Percentiles rank a stretch among this genome's conserved stretches.
Evolutionary conservation across 495 filamentous ascomycete genomes (phyloP).

Genomic region (Mytilinidion resinicola): DNA sequence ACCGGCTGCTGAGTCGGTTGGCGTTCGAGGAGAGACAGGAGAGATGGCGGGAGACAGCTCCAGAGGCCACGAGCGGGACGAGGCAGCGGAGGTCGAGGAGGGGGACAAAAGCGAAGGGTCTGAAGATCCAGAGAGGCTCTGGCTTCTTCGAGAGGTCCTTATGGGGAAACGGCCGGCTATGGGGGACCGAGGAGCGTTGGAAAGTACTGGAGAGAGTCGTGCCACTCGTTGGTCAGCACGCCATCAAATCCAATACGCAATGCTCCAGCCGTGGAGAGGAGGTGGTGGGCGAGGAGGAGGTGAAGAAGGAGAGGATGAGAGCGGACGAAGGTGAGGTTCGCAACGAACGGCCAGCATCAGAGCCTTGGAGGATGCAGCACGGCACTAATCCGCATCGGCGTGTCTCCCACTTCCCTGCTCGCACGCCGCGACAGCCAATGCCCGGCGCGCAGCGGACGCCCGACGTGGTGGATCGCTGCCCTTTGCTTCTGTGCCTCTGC

Average conservation of each 20-base stretch:
- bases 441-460: slow-evolving; percentile 10
- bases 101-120: slow-evolving; percentile 11
- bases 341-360: slow-evolving; percentile 21
- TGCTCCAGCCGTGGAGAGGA: slow-evolving; percentile 26
- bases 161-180: slow-evolving; percentile 26
- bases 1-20: not conserved
- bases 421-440: slow-evolving; percentile 19
- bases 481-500: slow-evolving; percentile 19
- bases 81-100: not conserved
- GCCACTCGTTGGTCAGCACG: slow-evolving; percentile 16
- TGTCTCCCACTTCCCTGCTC: slow-evolving; percentile 1
- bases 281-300: slow-evolving; percentile 12
- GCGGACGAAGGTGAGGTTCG: slow-evolving; percentile 5
- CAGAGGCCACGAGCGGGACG: slow-evolving; percentile 32
- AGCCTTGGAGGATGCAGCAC: slow-evolving; percentile 13
- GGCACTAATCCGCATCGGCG: slow-evolving; percentile 15
- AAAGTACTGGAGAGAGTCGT: slow-evolving; percentile 21
- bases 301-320: slow-evolving; percentile 9
- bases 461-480: slow-evolving; percentile 20
- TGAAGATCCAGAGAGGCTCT: slow-evolving; percentile 19
- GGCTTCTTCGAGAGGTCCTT: slow-evolving; percentile 24
- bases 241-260: slow-evolving; percentile 28
- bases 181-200: slow-evolving; percentile 27
- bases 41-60: slow-evolving; percentile 10
- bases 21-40: slow-evolving; percentile 3